Conservation (phyloP, 441 rosid species). For the Oxalis stricta region DNA sequence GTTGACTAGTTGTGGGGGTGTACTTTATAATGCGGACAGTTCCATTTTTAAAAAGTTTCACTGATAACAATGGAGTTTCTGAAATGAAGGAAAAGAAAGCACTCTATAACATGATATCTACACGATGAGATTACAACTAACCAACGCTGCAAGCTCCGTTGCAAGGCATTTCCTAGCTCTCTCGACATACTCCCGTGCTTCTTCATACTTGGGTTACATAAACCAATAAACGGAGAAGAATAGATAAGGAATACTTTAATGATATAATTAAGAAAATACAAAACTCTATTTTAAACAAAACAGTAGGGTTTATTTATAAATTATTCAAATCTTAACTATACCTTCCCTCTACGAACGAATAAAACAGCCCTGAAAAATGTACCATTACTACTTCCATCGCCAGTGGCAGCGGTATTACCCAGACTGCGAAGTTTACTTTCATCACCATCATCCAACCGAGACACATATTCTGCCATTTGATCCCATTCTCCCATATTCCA, state of each 20-base stretch:
- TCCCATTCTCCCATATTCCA: slow-evolving; percentile 99
- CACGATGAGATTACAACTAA: slow-evolving; percentile 19
- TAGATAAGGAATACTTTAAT: neutral
- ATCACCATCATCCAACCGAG: slow-evolving; percentile 96
- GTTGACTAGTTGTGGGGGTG: too few relatives aligned
- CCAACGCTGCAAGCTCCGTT: slow-evolving; percentile 99
- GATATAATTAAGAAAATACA: neutral
- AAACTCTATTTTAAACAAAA: neutral
- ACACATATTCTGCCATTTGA: slow-evolving; percentile 98
- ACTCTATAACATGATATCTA: neutral
- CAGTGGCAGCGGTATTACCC: slow-evolving; percentile 80
- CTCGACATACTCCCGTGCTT: slow-evolving; percentile 94
- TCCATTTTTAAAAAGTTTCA: neutral
- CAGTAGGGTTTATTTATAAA: neutral
- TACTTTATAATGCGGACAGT: too few relatives aligned
- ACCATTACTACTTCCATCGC: slow-evolving; percentile 97
- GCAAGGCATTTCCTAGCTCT: slow-evolving; percentile 98
- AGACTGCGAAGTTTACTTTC: slow-evolving; percentile 84
- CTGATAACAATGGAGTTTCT: neutral
- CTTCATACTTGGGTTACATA: too few relatives aligned
- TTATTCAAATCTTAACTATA: slow-evolving; percentile 9
- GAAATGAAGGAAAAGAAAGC: neutral
- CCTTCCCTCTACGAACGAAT: slow-evolving; percentile 82
- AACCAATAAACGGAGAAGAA: slow-evolving; percentile 7
- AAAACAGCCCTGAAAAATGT: slow-evolving; percentile 96